Conservation (phyloP, 805 yeast species). For the Nematodospora valgi region DNA sequence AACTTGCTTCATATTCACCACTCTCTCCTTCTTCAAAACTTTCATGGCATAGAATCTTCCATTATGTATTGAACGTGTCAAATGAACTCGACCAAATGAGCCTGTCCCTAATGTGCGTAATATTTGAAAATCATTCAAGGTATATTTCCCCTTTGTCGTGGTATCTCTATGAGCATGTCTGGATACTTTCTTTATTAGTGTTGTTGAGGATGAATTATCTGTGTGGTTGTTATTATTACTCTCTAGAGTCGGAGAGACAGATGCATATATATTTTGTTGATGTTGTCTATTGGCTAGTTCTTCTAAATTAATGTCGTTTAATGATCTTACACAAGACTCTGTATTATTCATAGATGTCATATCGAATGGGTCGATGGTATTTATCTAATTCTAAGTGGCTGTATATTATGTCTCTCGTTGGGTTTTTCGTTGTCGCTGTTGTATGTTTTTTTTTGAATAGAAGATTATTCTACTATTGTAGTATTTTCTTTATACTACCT, state of each 20-base stretch:
- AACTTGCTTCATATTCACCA: slow-evolving; percentile 59
- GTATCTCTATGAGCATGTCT: slow-evolving; percentile 25
- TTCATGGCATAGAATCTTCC: slow-evolving; percentile 60
- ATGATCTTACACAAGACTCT: slow-evolving; percentile 19
- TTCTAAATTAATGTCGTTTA: slow-evolving; percentile 25
- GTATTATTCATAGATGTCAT: slow-evolving; percentile 26
- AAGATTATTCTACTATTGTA: too few relatives aligned
- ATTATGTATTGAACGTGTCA: slow-evolving; percentile 56
- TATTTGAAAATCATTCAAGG: slow-evolving; percentile 53
- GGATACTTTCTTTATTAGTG: slow-evolving; percentile 6
- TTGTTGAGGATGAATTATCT: background rate
- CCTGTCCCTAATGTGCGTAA: slow-evolving; percentile 60
- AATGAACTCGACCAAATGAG: slow-evolving; percentile 58
- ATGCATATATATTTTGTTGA: slow-evolving; percentile 24
- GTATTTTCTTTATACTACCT: too few relatives aligned
- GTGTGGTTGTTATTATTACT: background rate
- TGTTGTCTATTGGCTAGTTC: slow-evolving; percentile 26
- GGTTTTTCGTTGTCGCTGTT: too few relatives aligned
- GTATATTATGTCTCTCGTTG: background rate
- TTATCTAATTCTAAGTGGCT: too few relatives aligned
- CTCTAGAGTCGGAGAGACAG: slow-evolving; percentile 15
- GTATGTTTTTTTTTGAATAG: too few relatives aligned
- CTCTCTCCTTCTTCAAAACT: slow-evolving; percentile 54
- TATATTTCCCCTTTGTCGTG: slow-evolving; percentile 54
- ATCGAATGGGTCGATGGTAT: background rate